Evolutionary conservation across 2,329 filamentous ascomycete genomes (phyloP), one percentile per base, ranked within the genome.

Genomic region (Gliomastix tumulicola): DNA sequence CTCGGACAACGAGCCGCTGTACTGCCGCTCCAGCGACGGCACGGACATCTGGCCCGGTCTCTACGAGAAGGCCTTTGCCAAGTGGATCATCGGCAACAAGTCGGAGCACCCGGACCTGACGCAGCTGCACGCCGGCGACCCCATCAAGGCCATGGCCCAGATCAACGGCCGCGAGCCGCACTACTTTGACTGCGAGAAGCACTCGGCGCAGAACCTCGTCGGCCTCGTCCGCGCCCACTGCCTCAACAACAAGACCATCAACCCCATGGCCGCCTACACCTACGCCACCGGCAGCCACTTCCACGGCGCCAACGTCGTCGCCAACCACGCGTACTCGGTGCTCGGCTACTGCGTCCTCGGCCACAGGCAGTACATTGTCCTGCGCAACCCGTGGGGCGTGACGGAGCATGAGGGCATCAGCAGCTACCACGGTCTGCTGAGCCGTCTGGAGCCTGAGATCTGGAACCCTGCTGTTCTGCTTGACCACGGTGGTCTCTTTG

Each of bases 61-160:
- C 31, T 68, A 68, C 49, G 65, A 68, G 54, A 68, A 68, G 57
- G 65, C 64, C 12, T 68, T 67, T 39, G 53, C 65, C 45, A 64
- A 64, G 50, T 68, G 65, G 65, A 53, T 65, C 43, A 56, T 50
- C 10, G 42, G 44, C 16, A 41, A 41, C 44, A 45, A 46, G 32
- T 47, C 48, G 1, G 49, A 60, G 43, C 56, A 55, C 39, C 58
- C 64, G 13, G 63, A 68, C 44, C 55, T 66, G 44, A 66, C 62
- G 17, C 53, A 60, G 46, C 55, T 52, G 6, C 51, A 56, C 50
- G 51, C 54, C 40, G 63, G 63, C 43, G 63, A 66, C 47, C 63
- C 63, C 11, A 47, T 66, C 49, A 66, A 66, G 51, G 60, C 60
- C 34, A 65, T 66, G 62, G 61, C 60, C 5, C 63, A 66, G 51